A percentile compares a stretch with the other conserved stretches of the same genome.
These are phyloP conservation scores for Acacia crassicarpa DNA, from an alignment of 306 rosid species.

Conservation along the genomic window DNA sequence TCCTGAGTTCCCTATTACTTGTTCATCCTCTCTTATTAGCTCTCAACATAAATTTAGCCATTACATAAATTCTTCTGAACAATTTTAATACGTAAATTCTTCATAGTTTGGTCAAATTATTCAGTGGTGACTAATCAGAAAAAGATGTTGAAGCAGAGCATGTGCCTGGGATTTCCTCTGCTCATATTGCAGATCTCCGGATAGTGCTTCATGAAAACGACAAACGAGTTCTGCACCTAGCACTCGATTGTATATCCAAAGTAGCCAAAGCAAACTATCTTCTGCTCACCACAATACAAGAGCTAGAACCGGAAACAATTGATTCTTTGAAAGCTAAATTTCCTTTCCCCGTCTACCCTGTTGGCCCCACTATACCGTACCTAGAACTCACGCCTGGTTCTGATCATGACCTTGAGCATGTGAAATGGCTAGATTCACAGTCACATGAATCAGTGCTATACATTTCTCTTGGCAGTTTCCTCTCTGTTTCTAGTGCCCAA, in stretches of 20 bases:
- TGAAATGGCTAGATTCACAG: constrained; percentile 47
- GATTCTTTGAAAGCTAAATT: constrained; percentile 25
- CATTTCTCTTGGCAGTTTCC: constrained; percentile 52
- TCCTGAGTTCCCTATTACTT: not conserved
- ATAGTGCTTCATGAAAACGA: constrained; percentile 24
- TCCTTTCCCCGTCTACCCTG: constrained; percentile 36
- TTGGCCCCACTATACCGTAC: constrained; percentile 43
- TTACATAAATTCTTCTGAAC: too few species aligned
- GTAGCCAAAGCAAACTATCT: constrained; percentile 39
- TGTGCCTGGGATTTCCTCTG: constrained; percentile 33
- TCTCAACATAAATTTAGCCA: too few species aligned
- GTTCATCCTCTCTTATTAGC: not conserved
- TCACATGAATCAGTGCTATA: constrained; percentile 38
- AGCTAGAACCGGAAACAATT: constrained; percentile 35
- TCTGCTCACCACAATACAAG: constrained; percentile 31
- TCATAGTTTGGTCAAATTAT: not conserved
- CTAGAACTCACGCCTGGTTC: not conserved
- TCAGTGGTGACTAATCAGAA: not conserved
- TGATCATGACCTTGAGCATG: constrained; percentile 10
- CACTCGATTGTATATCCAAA: constrained; percentile 22
- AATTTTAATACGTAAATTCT: too few species aligned
- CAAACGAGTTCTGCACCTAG: constrained; percentile 7
- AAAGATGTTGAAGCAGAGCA: constrained; percentile 26
- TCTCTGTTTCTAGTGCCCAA: constrained; percentile 40
- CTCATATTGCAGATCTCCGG: constrained; percentile 25